Evolutionary conservation across 2,329 filamentous ascomycete species (phyloP).

Genomic region (Fusarium nisikadoi): DNA sequence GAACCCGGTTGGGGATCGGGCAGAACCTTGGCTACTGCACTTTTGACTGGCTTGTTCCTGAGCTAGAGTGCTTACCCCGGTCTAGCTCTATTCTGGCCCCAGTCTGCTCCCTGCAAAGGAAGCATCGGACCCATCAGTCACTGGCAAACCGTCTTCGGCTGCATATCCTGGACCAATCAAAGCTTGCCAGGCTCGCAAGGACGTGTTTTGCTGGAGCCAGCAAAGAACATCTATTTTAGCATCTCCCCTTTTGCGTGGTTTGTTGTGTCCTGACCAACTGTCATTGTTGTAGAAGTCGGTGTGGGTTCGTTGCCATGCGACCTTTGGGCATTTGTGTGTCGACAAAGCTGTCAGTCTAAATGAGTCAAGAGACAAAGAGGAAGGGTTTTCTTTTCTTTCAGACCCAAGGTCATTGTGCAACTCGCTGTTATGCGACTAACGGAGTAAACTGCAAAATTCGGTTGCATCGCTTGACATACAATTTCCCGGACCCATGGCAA

Average conservation of each 20-base stretch:
- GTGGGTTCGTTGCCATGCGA: conserved; percentile 18
- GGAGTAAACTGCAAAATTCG: conserved; percentile 10
- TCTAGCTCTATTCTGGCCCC: conserved; percentile 28
- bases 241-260: conserved; percentile 40
- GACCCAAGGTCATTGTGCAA: not conserved
- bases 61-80: conserved; percentile 33
- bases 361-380: conserved; percentile 7
- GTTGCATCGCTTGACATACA: conserved; percentile 32
- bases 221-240: conserved; percentile 33
- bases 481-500: conserved; percentile 37
- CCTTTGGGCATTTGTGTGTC: conserved; percentile 9
- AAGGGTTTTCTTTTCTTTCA: not conserved
- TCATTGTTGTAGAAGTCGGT: conserved; percentile 13
- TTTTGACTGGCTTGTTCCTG: conserved; percentile 44
- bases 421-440: conserved; percentile 3
- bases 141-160: conserved; percentile 15
- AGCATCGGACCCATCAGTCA: conserved; percentile 18
- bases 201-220: conserved; percentile 34
- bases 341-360: conserved; percentile 4
- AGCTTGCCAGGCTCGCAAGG: conserved; percentile 23
- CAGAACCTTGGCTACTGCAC: conserved; percentile 31
- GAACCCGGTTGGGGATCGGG: conserved; percentile 37
- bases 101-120: conserved; percentile 32
- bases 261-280: conserved; percentile 25
- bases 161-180: conserved; percentile 35